Evolutionary conservation across 2,329 filamentous ascomycete genomes (phyloP).

Genomic region (Bisporella sp.): DNA sequence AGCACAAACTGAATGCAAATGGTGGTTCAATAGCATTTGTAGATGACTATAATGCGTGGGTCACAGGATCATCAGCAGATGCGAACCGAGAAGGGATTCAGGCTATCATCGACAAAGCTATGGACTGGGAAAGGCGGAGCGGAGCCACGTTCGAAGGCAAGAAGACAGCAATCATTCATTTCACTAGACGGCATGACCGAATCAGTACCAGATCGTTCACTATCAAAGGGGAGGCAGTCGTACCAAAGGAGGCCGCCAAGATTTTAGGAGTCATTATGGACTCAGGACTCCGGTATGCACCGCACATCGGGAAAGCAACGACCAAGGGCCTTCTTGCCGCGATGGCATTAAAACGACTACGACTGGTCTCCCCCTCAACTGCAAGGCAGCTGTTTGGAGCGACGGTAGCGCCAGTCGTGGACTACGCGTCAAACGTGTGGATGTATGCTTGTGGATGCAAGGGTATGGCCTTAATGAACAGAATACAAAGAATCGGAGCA

Average conservation of each 20-base stretch:
- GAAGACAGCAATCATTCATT: constrained; percentile 21
- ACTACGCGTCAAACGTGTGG: constrained; percentile 18
- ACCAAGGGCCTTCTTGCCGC: constrained; percentile 18
- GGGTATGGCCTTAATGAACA: constrained; percentile 7
- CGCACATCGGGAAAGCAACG: constrained; percentile 18
- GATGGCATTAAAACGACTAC: constrained; percentile 12
- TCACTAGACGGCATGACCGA: constrained; percentile 3
- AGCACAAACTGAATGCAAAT: neutral
- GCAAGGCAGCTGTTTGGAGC: constrained; percentile 19
- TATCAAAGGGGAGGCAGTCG: constrained; percentile 4
- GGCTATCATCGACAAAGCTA: neutral
- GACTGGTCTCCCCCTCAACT: constrained; percentile 13
- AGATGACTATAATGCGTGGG: neutral
- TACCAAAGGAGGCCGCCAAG: constrained; percentile 3
- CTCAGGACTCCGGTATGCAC: constrained; percentile 18
- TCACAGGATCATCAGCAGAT: neutral
- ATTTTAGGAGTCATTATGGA: constrained; percentile 21
- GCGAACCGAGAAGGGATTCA: neutral
- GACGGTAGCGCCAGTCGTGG: constrained; percentile 6
- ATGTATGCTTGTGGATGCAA: constrained; percentile 16
- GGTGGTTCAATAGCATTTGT: neutral
- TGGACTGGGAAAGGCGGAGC: neutral
- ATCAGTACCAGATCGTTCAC: constrained; percentile 3
- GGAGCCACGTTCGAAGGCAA: constrained; percentile 19
- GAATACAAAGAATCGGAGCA: constrained; percentile 20